These are phyloP conservation scores for Lactifluus echinatus DNA, from an alignment of 768 basidiomycete species.

Conservation along the genomic window DNA sequence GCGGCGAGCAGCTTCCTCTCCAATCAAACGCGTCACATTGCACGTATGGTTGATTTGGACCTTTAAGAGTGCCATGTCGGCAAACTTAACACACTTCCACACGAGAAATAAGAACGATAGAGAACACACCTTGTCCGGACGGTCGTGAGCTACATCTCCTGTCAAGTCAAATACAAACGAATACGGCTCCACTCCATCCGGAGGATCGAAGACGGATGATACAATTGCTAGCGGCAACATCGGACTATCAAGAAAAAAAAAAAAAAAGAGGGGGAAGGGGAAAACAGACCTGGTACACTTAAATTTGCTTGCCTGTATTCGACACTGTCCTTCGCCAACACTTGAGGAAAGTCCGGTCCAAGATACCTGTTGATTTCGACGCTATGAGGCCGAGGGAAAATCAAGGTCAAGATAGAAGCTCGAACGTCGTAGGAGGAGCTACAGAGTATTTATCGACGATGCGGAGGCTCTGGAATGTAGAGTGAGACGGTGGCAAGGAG, in stretches of 20 bases:
- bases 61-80: constrained; percentile 30
- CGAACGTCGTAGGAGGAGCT: constrained; percentile 64
- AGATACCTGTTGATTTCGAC: constrained; percentile 47
- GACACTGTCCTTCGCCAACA: constrained; percentile 58
- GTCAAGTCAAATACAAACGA: constrained; percentile 81
- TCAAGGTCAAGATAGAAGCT: constrained; percentile 21
- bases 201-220: constrained; percentile 59
- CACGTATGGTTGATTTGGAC: constrained; percentile 74
- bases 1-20: constrained; percentile 69
- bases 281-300: constrained; percentile 49
- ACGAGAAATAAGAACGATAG: background rate
- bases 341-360: constrained; percentile 61
- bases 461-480: constrained; percentile 44
- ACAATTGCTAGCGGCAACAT: constrained; percentile 46
- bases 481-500: constrained; percentile 15
- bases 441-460: constrained; percentile 74
- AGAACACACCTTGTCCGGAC: constrained; percentile 57
- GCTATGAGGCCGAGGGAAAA: constrained; percentile 18
- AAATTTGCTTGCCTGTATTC: constrained; percentile 81
- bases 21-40: constrained; percentile 57
- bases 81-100: background rate
- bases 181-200: constrained; percentile 59
- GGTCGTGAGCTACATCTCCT: constrained; percentile 69
- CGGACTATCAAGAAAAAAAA: background rate
- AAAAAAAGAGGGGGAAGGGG: background rate